Evolutionary conservation across 768 basidiomycete genomes (phyloP).

Genomic region (Mycena metata): DNA sequence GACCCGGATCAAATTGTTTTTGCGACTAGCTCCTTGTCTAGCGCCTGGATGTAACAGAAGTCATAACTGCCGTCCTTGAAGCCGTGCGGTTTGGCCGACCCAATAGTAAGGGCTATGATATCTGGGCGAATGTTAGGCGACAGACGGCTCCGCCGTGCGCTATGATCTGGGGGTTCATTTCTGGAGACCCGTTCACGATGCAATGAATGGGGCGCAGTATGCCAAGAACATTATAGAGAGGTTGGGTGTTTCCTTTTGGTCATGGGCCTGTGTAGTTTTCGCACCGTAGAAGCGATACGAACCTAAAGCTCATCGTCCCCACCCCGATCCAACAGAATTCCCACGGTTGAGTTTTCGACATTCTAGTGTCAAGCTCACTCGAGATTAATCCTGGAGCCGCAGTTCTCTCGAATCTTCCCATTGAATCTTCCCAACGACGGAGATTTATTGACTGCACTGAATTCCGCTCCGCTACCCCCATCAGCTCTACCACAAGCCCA

Average conservation of each 20-base stretch:
- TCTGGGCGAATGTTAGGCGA: constrained; percentile 53
- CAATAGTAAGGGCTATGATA: constrained; percentile 59
- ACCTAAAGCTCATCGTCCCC: too few relatives aligned
- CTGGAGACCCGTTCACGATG: constrained; percentile 55
- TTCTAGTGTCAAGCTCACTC: constrained; percentile 1
- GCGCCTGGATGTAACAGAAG: constrained; percentile 47
- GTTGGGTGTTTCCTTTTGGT: constrained; percentile 1
- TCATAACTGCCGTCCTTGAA: constrained; percentile 50
- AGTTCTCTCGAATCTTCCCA: too few relatives aligned
- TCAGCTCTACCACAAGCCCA: too few relatives aligned
- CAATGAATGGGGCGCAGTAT: constrained; percentile 4
- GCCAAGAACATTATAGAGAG: constrained; percentile 11
- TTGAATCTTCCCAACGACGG: too few relatives aligned
- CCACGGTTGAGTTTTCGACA: background rate
- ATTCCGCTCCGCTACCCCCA: too few relatives aligned
- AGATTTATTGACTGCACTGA: too few relatives aligned
- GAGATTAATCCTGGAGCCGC: too few relatives aligned
- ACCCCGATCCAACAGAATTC: too few relatives aligned
- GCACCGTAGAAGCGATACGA: too few relatives aligned
- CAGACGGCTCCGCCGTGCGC: constrained; percentile 50
- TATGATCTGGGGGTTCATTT: constrained; percentile 57
- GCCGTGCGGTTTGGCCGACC: constrained; percentile 55
- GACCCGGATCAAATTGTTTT: constrained; percentile 39
- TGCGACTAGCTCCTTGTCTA: constrained; percentile 46
- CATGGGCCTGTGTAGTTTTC: background rate